A percentile compares a stretch with the other conserved stretches of the same genome.
Conservation (phyloP, 2,329 filamentous ascomycete species). For the Arthrobotrys conoides region DNA sequence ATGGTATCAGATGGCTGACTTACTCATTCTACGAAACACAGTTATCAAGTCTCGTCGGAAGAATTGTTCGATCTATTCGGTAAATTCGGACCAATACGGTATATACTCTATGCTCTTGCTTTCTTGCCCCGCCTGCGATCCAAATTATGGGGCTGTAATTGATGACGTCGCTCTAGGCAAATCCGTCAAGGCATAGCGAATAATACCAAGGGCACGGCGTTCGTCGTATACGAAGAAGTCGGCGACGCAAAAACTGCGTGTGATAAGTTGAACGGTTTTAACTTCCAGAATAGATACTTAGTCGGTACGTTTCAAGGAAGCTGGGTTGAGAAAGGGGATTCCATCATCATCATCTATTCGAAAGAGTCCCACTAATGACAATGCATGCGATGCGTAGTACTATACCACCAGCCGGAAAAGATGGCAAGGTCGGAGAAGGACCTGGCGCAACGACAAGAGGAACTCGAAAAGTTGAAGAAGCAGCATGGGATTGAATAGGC, state of each 20-base stretch:
- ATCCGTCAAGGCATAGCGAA: constrained; percentile 97
- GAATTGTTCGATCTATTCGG: constrained; percentile 99
- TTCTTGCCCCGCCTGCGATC: background rate
- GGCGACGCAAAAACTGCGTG: constrained; percentile 98
- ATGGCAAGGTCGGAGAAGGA: constrained; percentile 92
- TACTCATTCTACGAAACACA: constrained; percentile 72
- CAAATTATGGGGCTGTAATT: background rate
- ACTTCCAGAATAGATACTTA: constrained; percentile 99
- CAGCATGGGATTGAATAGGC: constrained; percentile 98
- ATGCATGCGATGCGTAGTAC: constrained; percentile 69
- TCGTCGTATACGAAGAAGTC: constrained; percentile 99
- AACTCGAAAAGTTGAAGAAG: constrained; percentile 97
- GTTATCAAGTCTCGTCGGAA: constrained; percentile 98
- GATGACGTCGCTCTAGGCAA: constrained; percentile 75
- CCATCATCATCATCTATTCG: background rate
- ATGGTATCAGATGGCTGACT: constrained; percentile 19
- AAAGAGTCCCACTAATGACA: background rate
- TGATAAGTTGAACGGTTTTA: constrained; percentile 99
- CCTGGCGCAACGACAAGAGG: constrained; percentile 91
- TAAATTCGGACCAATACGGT: constrained; percentile 96
- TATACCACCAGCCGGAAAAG: constrained; percentile 84
- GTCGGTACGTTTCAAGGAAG: constrained; percentile 77
- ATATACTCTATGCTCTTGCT: constrained; percentile 68
- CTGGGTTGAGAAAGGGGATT: background rate
- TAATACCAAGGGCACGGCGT: constrained; percentile 98